Evolutionary conservation across 345 rosid genomes (phyloP).

Genomic region (Dipteronia dyeriana): DNA sequence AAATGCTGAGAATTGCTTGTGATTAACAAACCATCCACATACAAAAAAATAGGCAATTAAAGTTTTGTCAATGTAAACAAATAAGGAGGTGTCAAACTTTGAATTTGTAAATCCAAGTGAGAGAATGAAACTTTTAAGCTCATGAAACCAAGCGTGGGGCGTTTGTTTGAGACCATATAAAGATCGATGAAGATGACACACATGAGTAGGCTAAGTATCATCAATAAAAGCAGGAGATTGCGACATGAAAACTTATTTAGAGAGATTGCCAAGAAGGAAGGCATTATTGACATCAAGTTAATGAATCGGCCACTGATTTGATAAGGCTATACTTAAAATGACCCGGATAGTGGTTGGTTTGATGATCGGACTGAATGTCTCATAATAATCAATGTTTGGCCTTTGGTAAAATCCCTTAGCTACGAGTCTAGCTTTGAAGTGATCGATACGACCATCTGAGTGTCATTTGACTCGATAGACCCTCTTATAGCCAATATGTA

Average conservation of each 20-base stretch:
- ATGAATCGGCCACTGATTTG: neutral
- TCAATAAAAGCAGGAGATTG: conserved; percentile 13
- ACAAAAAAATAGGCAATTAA: no score
- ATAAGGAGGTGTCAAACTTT: neutral
- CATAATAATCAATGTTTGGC: neutral
- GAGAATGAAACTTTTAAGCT: neutral
- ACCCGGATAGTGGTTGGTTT: neutral
- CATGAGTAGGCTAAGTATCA: neutral
- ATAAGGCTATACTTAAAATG: neutral
- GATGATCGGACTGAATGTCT: conserved; percentile 8
- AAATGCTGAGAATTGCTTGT: neutral
- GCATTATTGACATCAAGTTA: conserved; percentile 16
- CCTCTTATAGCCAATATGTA: no score
- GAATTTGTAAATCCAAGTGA: neutral
- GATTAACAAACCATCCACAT: neutral
- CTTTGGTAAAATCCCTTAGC: conserved; percentile 16
- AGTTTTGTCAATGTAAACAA: neutral
- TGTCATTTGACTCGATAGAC: no score
- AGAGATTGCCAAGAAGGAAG: neutral
- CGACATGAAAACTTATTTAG: neutral
- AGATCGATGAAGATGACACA: neutral
- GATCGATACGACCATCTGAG: no score
- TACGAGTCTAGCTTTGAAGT: neutral
- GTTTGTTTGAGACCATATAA: neutral
- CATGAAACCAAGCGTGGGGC: neutral